Evolutionary conservation across 805 yeast genomes (phyloP), one percentile per base, ranked within the genome.

Genomic region (Candida pseudofarinosa): DNA sequence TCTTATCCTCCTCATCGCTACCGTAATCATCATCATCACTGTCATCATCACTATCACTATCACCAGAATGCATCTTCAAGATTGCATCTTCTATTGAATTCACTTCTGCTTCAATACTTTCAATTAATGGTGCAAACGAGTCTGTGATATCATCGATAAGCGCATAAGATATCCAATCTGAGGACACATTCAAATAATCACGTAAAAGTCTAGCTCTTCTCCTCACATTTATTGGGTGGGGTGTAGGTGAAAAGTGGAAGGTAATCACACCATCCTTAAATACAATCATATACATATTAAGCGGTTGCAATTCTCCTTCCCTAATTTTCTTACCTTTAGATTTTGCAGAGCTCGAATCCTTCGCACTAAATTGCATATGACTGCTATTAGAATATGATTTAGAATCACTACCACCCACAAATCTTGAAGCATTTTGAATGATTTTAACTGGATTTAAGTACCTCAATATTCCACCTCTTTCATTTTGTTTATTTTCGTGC

Each of bases 131-230:
- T 0, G 95, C 98, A 71, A 88, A 93, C 0, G 95, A 95, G 71
- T 93, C 99, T 0, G 97, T 91, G 49, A 93, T 88, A 60, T 93
- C 98, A 68, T 93, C 99, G 53, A 93, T 88, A 49, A 93, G 67
- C 0, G 98, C 98, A 65, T 93, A 93, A 1, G 97, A 91, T 37
- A 93, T 84, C 99, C 99, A 93, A 62, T 93, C 98, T 0, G 97
- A 81, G 2, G 91, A 80, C 4, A 93, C 96, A 2, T 87, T 88
- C 47, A 93, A 69, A 57, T 90, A 91, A 60, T 93, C 99, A 47
- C 83, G 75, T 48, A 91, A 72, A 49, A 93, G 67, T 44, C 99
- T 74, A 0, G 96, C 95, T 60, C 99, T 79, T 60, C 98, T 77
- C 52, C 99, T 79, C 26, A 93, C 99, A 57, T 93, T 93, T 38